phyloP scores from a whole-genome alignment of 208 protist species.

The Leptomonas seymouri region DNA sequence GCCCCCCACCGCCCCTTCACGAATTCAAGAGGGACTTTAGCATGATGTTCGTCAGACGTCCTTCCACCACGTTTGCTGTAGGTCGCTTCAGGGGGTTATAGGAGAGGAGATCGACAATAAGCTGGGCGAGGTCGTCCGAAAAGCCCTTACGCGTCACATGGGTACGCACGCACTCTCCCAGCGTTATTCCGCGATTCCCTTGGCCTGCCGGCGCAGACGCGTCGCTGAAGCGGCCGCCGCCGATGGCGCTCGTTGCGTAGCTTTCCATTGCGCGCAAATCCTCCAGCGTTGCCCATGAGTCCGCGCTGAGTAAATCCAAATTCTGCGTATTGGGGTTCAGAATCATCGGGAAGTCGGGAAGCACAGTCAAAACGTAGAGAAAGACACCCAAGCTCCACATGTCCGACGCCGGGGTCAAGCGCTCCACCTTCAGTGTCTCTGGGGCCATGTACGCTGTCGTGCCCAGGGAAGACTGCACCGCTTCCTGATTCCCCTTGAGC shows the following conservation, averaged over 20 bases:
- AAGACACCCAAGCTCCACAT: constrained; percentile 83
- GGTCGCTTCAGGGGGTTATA: constrained; percentile 66
- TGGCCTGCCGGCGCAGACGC: background rate
- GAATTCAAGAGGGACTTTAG: constrained; percentile 31
- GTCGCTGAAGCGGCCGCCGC: constrained; percentile 8
- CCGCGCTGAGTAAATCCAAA: constrained; percentile 60
- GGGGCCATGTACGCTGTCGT: constrained; percentile 80
- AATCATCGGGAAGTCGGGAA: constrained; percentile 83
- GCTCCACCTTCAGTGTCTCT: constrained; percentile 59
- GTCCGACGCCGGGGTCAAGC: constrained; percentile 75
- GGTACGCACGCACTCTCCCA: constrained; percentile 47
- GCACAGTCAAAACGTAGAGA: constrained; percentile 73
- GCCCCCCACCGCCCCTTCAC: constrained; percentile 5
- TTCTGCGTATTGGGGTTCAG: constrained; percentile 51
- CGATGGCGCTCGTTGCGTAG: constrained; percentile 34
- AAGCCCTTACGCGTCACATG: constrained; percentile 54
- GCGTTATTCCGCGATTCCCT: constrained; percentile 26
- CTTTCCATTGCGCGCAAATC: constrained; percentile 39
- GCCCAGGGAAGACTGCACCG: constrained; percentile 41
- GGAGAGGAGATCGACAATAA: constrained; percentile 60
- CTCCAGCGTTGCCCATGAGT: constrained; percentile 57
- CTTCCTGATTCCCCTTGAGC: constrained; percentile 21
- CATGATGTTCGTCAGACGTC: constrained; percentile 66
- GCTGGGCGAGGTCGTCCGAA: constrained; percentile 43
- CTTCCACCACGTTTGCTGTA: constrained; percentile 32